These are phyloP conservation scores for Gliomastix tumulicola DNA, from an alignment of 2,329 filamentous ascomycete species.

Conservation along the genomic window DNA sequence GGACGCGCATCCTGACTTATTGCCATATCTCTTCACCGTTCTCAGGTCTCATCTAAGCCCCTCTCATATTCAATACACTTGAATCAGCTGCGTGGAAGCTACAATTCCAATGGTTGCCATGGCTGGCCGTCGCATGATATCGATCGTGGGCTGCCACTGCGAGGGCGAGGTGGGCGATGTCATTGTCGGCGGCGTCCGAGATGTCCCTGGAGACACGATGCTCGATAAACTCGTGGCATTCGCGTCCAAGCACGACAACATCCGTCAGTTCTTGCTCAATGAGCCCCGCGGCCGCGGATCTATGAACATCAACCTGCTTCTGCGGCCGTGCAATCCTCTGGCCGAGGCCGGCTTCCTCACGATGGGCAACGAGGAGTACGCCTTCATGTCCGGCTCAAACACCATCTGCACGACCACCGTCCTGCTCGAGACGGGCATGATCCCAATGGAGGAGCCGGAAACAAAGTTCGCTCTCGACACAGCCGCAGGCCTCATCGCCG, in stretches of 20 bases:
- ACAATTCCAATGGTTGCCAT: too few species aligned
- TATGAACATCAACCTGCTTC: conserved; percentile 29
- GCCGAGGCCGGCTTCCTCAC: conserved; percentile 38
- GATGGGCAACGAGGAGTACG: conserved; percentile 37
- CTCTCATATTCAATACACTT: too few species aligned
- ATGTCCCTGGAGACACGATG: conserved; percentile 35
- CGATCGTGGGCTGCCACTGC: background rate
- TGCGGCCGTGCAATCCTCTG: conserved; percentile 32
- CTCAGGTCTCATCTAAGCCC: too few species aligned
- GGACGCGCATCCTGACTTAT: too few species aligned
- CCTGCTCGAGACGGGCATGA: conserved; percentile 37
- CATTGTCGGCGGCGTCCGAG: conserved; percentile 36
- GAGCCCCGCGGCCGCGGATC: conserved; percentile 35
- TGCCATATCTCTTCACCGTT: too few species aligned
- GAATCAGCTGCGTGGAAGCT: too few species aligned
- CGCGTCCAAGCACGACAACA: conserved; percentile 25
- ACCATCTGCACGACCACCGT: conserved; percentile 35
- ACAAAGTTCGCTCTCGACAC: conserved; percentile 33
- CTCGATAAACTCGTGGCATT: conserved; percentile 38
- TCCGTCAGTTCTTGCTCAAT: conserved; percentile 34
- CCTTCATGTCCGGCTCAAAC: conserved; percentile 31
- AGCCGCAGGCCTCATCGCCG: conserved; percentile 31
- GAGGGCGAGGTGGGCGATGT: conserved; percentile 39
- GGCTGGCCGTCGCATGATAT: too few species aligned
- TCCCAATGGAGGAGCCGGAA: conserved; percentile 34